phyloP scores from a whole-genome alignment of 2,329 filamentous ascomycete species.

The Nemania sp. region DNA sequence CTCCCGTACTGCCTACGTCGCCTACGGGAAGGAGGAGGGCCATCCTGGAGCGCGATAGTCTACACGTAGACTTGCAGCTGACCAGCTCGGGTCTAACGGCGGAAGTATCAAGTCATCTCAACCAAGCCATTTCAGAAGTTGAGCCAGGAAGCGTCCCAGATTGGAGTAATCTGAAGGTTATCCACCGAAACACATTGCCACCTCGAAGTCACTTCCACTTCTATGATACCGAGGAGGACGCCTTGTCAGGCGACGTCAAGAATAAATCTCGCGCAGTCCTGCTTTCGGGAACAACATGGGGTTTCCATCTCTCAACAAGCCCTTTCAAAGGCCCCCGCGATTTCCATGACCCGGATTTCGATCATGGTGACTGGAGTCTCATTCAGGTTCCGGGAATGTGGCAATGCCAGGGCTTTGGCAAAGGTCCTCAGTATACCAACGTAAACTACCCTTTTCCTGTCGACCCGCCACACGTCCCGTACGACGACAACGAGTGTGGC shows the following conservation, averaged over 20 bases:
- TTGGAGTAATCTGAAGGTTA: conserved; percentile 64
- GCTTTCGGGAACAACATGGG: conserved; percentile 59
- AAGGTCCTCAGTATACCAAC: conserved; percentile 66
- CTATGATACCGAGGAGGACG: conserved; percentile 54
- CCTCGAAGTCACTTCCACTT: conserved; percentile 60
- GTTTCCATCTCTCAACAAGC: conserved; percentile 53
- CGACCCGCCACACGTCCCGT: conserved; percentile 66
- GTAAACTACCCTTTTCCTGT: conserved; percentile 66
- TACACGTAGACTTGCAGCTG: conserved; percentile 34
- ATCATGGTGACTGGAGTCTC: conserved; percentile 46
- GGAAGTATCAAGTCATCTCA: background rate
- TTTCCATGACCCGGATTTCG: conserved; percentile 46
- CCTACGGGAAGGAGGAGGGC: conserved; percentile 9
- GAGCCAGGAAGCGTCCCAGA: conserved; percentile 51
- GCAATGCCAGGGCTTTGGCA: conserved; percentile 69
- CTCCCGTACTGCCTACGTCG: background rate
- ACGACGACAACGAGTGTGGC: conserved; percentile 68
- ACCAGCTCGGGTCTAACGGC: background rate
- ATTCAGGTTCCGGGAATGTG: conserved; percentile 69
- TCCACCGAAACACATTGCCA: conserved; percentile 63
- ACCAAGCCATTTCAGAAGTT: conserved; percentile 24
- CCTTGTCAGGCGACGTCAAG: conserved; percentile 48
- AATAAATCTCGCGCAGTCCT: conserved; percentile 46
- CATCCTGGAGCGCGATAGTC: conserved; percentile 26
- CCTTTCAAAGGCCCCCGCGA: conserved; percentile 51